Evolutionary conservation across 1,139 yeast species (phyloP), one percentile per base, ranked within the genome.

Genomic region (Spathaspora sp.): DNA sequence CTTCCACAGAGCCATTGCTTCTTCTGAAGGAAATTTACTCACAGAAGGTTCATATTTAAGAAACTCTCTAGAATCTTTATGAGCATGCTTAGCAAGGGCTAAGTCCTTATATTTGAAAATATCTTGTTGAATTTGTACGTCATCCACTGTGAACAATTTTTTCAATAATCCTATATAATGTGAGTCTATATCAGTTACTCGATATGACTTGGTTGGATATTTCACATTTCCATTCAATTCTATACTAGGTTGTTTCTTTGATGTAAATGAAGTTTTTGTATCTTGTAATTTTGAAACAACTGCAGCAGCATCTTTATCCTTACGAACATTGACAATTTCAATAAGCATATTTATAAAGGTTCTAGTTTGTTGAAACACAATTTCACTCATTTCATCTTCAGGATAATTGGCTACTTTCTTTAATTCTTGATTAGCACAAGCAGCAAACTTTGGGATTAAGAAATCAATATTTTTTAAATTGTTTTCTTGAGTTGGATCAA

Each of bases 361-460:
- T 9, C 74, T 73, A 0, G 88, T 78, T 49, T 85, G 89, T 27
- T 67, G 62, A 54, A 80, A 82, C 0, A 84, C 77, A 26, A 71
- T 66, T 1, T 67, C 61, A 48, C 78, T 76, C 31, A 74, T 64
- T 39, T 80, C 77, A 11, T 66, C 58, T 1, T 61, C 66, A 4
- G 72, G 72, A n/a, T 62, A 54, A 38, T 64, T 60, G 1, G 79
- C 78, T 37, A 80, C 53, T 51, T 82, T 82, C 43, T 71, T 73
- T 34, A 86, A 61, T 59, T 85, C 91, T 53, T 81, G 84, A 47
- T 82, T 81, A 7, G 88, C 82, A 48, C 80, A 74, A 20, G 84
- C 75, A 17, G 85, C 79, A 60, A 86, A 88, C 59, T 78, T 73
- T 70, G 84, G 78, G 7, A 87, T 77, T 44, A 87, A 66, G 47